Evolutionary conservation across 2,329 filamentous ascomycete species (phyloP), one percentile per base, ranked within the genome.

Genomic region (Gaeumannomyces sp.): DNA sequence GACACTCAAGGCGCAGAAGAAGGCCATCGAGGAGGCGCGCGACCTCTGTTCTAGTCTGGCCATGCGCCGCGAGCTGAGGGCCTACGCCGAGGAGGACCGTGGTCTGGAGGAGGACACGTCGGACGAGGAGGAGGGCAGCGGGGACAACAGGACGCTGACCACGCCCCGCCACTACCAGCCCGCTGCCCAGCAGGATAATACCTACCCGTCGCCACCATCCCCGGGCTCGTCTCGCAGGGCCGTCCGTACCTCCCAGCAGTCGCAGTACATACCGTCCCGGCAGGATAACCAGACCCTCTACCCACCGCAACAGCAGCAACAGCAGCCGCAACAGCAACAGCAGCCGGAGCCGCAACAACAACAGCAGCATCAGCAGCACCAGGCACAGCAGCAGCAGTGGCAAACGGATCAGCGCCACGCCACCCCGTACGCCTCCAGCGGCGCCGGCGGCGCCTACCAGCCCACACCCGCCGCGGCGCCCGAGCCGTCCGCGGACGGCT

Each of bases 41-140:
- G 78, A 77, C 61, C 78, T 82, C 28, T 83, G 81, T 67, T 80
- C 81, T 58, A 77, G 76, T 65, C 73, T 83, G 22, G 81, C 81
- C 10, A 83, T 83, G 81, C 75, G 81, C 56, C 83, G 81, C 68
- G 81, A 83, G 66, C 68, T 83, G 25, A 74, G 81, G 27, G 61
- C 38, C 27, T 73, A 72, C 29, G 70, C 70, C 29, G 73, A 74
- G 0, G 71, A 73, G 33, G 69, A 66, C 4, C 66, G 65, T 7
- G 61, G 53, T 8, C 11, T 59, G 38, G 66, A 71, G 5, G 72
- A 71, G 22, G 71, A 73, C 13, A 71, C 67, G 1, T 71, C 70
- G 7, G 72, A 74, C 6, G 72, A 73, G 2, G 74, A 74, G 0
- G 69, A 57, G 14, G 38, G 28, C 19, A 33, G 56, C 29, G 14